Base-by-base conservation (phyloP, 306 rosid genomes). In the Cucumis cinereus region DNA sequence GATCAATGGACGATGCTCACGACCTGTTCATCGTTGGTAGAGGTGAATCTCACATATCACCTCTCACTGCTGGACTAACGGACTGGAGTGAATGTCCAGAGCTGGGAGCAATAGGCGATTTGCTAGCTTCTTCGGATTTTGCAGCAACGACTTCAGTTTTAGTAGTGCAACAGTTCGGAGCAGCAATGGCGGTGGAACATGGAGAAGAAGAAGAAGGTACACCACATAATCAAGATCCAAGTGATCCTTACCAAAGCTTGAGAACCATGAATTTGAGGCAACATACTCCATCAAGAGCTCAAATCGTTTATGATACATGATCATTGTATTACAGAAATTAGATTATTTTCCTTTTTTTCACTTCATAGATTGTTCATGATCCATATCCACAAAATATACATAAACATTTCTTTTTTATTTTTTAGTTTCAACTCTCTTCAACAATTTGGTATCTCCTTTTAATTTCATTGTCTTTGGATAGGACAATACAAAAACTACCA, bases 71-170 rank as follows among this genome's bases (percentile, higher is more conserved):
- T 4, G 99, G 99, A 45, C 41, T 94, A 7, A 90, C 96, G 0
- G 99, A 94, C 72, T 92, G 99, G 99, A 94, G 99, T 43, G 99
- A 92, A 78, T 94, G 97, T 54, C 97, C 96, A 0, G 97, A 94
- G 52, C 88, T 94, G 0, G 99, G 99, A 0, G 89, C 95, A 1
- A 94, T 94, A 19, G 99, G 99, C 4, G 99, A 94, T 71, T 54
- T 94, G 68, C 54, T 91, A 19, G 98, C 97, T 1, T 92, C 98
- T 2, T 83, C 97, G 4, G 98, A 94, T 85, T 92, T 90, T 73
- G 97, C 95, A 16, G 86, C 96, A 4, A 86, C 95, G 0, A 89
- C 91, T 38, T 91, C 98, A 0, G 96, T 94, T 23, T 82, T 94
- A 83, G 93, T 94, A 7, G 83, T 92, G 76, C 95, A 91, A 22